Evolutionary conservation across 176 grass and related monocot species (phyloP).

Genomic region (Aegilops tauschii): DNA sequence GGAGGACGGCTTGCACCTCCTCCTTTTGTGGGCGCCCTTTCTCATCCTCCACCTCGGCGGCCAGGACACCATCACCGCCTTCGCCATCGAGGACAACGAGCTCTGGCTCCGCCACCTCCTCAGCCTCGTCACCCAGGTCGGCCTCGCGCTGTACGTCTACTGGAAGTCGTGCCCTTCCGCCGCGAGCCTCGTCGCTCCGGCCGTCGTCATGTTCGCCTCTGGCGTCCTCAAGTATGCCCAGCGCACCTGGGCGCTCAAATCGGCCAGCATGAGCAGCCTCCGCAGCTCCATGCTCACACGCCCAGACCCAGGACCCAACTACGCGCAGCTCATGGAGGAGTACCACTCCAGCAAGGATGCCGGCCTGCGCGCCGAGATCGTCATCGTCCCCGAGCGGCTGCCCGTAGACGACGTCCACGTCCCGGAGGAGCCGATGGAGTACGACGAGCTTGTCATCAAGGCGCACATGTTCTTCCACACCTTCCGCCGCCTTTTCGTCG

Average conservation of each 20-base stretch:
- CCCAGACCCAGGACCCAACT: constrained; percentile 43
- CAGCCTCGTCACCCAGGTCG: constrained; percentile 28
- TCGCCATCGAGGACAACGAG: constrained; percentile 39
- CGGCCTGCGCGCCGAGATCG: constrained; percentile 34
- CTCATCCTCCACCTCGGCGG: constrained; percentile 40
- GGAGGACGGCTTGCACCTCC: not conserved
- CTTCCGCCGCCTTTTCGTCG: constrained; percentile 41
- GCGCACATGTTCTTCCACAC: constrained; percentile 38
- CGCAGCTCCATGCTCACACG: constrained; percentile 43
- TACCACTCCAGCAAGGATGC: constrained; percentile 39
- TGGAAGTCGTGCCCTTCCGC: constrained; percentile 24
- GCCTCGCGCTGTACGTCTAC: constrained; percentile 39
- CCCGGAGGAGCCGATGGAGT: not conserved
- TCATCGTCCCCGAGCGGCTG: constrained; percentile 20
- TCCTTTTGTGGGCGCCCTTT: constrained; percentile 29
- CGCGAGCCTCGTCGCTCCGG: not conserved
- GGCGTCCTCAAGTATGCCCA: constrained; percentile 49
- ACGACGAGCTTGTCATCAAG: constrained; percentile 17
- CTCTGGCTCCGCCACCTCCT: constrained; percentile 41
- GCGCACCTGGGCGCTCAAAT: constrained; percentile 40
- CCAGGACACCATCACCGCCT: constrained; percentile 34
- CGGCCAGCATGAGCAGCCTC: constrained; percentile 50
- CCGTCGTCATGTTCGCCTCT: constrained; percentile 33
- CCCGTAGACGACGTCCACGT: not conserved
- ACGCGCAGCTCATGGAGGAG: constrained; percentile 60